phyloP scores from a whole-genome alignment of 805 yeast species.

The Pichia membranifaciens region DNA sequence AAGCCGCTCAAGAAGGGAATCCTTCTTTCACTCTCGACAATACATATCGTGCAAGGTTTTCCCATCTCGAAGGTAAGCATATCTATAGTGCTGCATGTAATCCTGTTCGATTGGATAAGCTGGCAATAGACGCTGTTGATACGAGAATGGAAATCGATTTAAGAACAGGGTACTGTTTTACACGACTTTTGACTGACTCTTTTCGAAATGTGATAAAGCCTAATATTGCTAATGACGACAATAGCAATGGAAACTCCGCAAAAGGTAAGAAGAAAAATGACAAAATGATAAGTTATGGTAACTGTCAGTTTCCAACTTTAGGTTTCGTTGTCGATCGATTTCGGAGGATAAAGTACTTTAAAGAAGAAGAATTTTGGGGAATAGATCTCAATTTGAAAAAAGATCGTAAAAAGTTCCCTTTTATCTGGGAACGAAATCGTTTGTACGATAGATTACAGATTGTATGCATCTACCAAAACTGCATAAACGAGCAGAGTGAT shows the following conservation, averaged over 20 bases:
- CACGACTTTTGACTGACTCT: conserved; percentile 65
- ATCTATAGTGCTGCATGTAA: conserved; percentile 65
- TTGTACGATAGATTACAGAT: conserved; percentile 70
- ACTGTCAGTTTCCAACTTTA: conserved; percentile 93
- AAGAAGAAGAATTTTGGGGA: conserved; percentile 77
- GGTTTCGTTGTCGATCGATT: conserved; percentile 95
- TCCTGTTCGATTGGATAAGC: conserved; percentile 58
- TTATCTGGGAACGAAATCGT: conserved; percentile 69
- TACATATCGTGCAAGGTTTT: conserved; percentile 74
- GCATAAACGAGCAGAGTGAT: conserved; percentile 42
- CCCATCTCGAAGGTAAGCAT: conserved; percentile 78
- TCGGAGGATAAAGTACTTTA: conserved; percentile 63
- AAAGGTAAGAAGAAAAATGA: neutral
- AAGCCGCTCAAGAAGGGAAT: conserved; percentile 58
- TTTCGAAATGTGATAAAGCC: conserved; percentile 32
- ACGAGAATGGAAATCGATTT: conserved; percentile 85
- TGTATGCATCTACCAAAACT: conserved; percentile 58
- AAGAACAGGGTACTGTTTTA: conserved; percentile 83
- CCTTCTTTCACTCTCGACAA: conserved; percentile 38
- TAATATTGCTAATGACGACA: conserved; percentile 11
- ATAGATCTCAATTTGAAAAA: conserved; percentile 49
- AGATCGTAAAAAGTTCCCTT: conserved; percentile 34
- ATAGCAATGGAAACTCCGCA: conserved; percentile 14
- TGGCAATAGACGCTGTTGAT: conserved; percentile 75
- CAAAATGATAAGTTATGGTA: conserved; percentile 68